Evolutionary conservation across 805 yeast genomes (phyloP).

Genomic region (Hanseniaspora clermontiae): DNA sequence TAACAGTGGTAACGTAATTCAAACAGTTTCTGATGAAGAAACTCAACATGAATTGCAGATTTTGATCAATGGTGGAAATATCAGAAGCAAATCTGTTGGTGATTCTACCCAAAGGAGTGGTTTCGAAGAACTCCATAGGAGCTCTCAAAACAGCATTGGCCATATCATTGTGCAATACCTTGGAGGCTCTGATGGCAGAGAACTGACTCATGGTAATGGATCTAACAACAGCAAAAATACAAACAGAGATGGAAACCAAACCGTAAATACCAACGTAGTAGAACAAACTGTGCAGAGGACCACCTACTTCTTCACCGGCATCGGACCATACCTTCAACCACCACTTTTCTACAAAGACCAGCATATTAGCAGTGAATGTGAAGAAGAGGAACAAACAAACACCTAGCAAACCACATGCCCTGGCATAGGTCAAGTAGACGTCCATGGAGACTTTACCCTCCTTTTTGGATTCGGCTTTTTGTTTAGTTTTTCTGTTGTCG

Average conservation of each 20-base stretch:
- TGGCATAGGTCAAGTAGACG: slow-evolving; percentile 42
- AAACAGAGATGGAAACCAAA: slow-evolving; percentile 41
- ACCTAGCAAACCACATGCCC: slow-evolving; percentile 46
- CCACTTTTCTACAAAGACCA: slow-evolving; percentile 37
- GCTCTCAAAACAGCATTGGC: slow-evolving; percentile 40
- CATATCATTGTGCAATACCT: slow-evolving; percentile 44
- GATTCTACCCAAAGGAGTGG: slow-evolving; percentile 57
- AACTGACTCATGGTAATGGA: slow-evolving; percentile 39
- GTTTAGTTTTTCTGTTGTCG: slow-evolving; percentile 31
- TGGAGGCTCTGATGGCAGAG: slow-evolving; percentile 47
- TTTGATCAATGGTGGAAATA: slow-evolving; percentile 43
- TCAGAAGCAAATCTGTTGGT: slow-evolving; percentile 56
- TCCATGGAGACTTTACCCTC: slow-evolving; percentile 46
- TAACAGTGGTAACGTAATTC: slow-evolving; percentile 37
- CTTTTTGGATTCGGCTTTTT: slow-evolving; percentile 41
- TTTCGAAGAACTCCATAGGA: slow-evolving; percentile 57
- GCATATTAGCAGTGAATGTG: slow-evolving; percentile 29
- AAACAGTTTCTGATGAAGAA: slow-evolving; percentile 36
- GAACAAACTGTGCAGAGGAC: slow-evolving; percentile 26
- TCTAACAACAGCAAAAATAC: slow-evolving; percentile 35
- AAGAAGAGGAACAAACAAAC: slow-evolving; percentile 31
- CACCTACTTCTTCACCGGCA: slow-evolving; percentile 31
- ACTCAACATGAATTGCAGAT: slow-evolving; percentile 42
- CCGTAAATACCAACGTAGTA: slow-evolving; percentile 45
- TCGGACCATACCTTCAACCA: slow-evolving; percentile 67